Percentiles rank a stretch among this genome's conserved stretches.
Conservation (phyloP, 2,329 filamentous ascomycete species). For the Aureobasidium sp. region DNA sequence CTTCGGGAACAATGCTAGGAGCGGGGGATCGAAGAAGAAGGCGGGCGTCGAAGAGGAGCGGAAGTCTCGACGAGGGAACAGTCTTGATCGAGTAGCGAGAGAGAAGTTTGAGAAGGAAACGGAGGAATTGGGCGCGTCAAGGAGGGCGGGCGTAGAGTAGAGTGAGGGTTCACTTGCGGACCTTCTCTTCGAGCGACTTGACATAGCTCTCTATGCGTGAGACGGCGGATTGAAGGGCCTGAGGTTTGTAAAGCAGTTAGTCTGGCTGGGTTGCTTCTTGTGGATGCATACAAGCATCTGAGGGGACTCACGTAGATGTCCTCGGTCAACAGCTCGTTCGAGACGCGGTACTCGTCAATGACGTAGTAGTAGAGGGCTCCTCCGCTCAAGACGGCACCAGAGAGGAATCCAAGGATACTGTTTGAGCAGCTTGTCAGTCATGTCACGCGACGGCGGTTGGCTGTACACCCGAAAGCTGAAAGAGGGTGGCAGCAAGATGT, state of each 20-base stretch:
- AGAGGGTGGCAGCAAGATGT: neutral
- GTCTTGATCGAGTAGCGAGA: neutral
- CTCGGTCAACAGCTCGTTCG: conserved; percentile 87
- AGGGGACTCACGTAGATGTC: conserved; percentile 73
- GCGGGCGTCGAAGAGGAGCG: neutral
- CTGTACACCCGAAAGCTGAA: neutral
- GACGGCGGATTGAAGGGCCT: conserved; percentile 83
- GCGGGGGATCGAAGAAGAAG: neutral
- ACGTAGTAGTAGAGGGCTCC: conserved; percentile 85
- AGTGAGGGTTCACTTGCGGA: conserved; percentile 27
- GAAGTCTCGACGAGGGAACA: neutral
- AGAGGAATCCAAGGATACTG: conserved; percentile 85
- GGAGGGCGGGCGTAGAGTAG: neutral
- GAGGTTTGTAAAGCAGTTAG: neutral
- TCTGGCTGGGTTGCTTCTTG: neutral
- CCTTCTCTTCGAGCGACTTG: conserved; percentile 69
- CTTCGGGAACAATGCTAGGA: neutral
- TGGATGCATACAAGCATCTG: neutral
- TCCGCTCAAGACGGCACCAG: conserved; percentile 72
- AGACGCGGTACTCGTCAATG: conserved; percentile 83
- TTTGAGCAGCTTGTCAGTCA: neutral
- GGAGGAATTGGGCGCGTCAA: neutral
- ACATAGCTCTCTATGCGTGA: conserved; percentile 80
- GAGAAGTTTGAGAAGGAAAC: neutral
- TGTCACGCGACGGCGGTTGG: neutral